Base-by-base conservation (phyloP, 2,329 filamentous ascomycete species). In the Claviceps maximensis region DNA sequence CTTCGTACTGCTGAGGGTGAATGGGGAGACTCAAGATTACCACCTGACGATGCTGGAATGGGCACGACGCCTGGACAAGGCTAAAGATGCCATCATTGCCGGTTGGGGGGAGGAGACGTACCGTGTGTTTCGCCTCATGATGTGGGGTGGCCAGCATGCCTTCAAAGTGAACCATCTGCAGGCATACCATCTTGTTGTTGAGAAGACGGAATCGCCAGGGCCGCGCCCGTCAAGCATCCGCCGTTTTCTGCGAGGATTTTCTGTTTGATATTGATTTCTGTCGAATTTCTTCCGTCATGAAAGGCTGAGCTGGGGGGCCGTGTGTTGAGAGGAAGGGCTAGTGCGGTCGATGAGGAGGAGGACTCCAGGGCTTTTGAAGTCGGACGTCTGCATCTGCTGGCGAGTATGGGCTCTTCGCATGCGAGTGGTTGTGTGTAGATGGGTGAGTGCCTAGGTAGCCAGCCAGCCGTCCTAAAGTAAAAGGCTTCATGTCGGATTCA, bases 71-170 rank as follows among this genome's bases (percentile, higher is more conserved):
- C 51, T 53, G 3, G 51, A 53, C 10, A 19, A 17, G 29, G 31
- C 45, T 4, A 48, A 19, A n/a, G 51, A 53, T 3, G 47, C 36
- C 40, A 23, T 53, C 23, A 49, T 53, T 17, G 51, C 51, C 29
- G 51, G 51, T 15, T 53, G 51, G 51, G 51, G 45, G 4, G 51
- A 51, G 42, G 45, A 53, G 40, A 53, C 45, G 27, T 53, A 49
- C 33, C 45, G 47, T 25, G 33, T 52, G 19, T 49, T 53, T 25
- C 51, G 51, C n/a, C 23, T 53, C n/a, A 38, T 53, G 21, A 9
- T 53, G 47, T 49, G 51, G 51, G 51, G 50, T 15, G 38, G 51
- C 2, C 36, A 53, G 40, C 45, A 53, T 38, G 45, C 51, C 17
- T 49, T 53, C 36, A 53, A 49, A 19, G 47, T 19, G 38, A 53